phyloP scores from a whole-genome alignment of 495 filamentous ascomycete species.

The Daldinia grandis region DNA sequence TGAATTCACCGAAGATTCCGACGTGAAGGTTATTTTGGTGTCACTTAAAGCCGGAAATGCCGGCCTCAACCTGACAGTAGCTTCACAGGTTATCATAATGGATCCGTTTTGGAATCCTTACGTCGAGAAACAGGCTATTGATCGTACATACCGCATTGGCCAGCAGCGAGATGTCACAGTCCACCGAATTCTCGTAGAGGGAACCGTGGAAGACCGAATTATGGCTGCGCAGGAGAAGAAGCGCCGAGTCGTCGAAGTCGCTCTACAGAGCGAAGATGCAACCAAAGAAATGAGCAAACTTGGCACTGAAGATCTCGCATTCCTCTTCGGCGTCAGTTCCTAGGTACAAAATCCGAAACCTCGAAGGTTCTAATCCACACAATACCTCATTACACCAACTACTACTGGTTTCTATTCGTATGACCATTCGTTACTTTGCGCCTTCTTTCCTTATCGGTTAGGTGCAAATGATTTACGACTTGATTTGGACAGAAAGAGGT shows the following conservation, averaged over 20 bases:
- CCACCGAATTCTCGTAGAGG: constrained; percentile 77
- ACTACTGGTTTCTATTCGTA: not conserved
- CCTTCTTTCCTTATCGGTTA: not conserved
- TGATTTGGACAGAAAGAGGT: not conserved
- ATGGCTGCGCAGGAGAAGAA: constrained; percentile 82
- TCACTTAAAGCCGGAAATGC: constrained; percentile 91
- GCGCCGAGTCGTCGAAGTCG: constrained; percentile 75
- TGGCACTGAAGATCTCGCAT: not conserved
- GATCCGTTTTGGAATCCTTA: constrained; percentile 97
- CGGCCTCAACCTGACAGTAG: constrained; percentile 84
- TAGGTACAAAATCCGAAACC: not conserved
- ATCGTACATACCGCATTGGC: constrained; percentile 89
- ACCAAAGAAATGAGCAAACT: not conserved
- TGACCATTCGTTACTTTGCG: not conserved
- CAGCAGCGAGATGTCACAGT: constrained; percentile 79
- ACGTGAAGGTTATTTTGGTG: constrained; percentile 82
- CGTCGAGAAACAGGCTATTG: constrained; percentile 91
- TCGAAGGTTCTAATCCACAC: not conserved
- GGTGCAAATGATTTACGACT: not conserved
- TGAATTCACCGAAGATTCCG: constrained; percentile 71
- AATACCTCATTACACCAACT: not conserved
- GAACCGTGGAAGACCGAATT: constrained; percentile 90
- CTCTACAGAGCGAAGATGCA: constrained; percentile 52
- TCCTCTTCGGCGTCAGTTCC: constrained; percentile 7
- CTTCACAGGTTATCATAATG: constrained; percentile 86